Conservation (phyloP, 192 early-diverging fungal genomes). For the Helicostylum pulchrum region DNA sequence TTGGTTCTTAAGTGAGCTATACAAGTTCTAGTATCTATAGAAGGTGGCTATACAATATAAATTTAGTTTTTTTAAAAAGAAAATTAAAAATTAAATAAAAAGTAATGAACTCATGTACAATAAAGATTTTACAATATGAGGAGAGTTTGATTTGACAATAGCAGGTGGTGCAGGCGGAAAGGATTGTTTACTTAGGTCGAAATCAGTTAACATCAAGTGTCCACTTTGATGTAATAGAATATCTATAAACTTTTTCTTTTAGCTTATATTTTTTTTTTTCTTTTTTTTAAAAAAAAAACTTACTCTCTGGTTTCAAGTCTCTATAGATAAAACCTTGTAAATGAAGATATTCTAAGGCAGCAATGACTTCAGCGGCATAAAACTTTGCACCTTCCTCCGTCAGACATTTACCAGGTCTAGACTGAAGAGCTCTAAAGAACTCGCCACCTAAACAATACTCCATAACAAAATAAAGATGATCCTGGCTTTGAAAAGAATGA, state of each 20-base stretch:
- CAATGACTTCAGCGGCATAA: slow-evolving; percentile 95
- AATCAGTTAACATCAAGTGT: slow-evolving; percentile 98
- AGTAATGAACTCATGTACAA: background rate
- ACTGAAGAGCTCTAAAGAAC: slow-evolving; percentile 85
- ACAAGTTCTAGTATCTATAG: slow-evolving; percentile 87
- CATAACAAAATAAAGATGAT: slow-evolving; percentile 81
- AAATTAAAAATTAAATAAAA: background rate
- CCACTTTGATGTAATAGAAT: slow-evolving; percentile 92
- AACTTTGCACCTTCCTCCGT: slow-evolving; percentile 88
- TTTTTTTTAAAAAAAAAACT: background rate
- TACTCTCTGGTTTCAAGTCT: slow-evolving; percentile 96
- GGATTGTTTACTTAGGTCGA: slow-evolving; percentile 97
- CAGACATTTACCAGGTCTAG: slow-evolving; percentile 83
- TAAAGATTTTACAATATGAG: slow-evolving; percentile 45
- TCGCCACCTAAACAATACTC: slow-evolving; percentile 87
- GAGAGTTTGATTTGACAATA: slow-evolving; percentile 60
- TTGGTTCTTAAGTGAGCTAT: slow-evolving; percentile 88
- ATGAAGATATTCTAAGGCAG: slow-evolving; percentile 95
- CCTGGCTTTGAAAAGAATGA: slow-evolving; percentile 81
- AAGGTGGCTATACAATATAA: slow-evolving; percentile 44
- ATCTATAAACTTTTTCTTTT: slow-evolving; percentile 33
- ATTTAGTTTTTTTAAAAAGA: background rate
- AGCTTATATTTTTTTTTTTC: background rate
- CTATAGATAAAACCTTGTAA: slow-evolving; percentile 95
- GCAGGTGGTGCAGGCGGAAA: slow-evolving; percentile 68